phyloP scores from a whole-genome alignment of 768 basidiomycete species.

The Auricularia cornea region DNA sequence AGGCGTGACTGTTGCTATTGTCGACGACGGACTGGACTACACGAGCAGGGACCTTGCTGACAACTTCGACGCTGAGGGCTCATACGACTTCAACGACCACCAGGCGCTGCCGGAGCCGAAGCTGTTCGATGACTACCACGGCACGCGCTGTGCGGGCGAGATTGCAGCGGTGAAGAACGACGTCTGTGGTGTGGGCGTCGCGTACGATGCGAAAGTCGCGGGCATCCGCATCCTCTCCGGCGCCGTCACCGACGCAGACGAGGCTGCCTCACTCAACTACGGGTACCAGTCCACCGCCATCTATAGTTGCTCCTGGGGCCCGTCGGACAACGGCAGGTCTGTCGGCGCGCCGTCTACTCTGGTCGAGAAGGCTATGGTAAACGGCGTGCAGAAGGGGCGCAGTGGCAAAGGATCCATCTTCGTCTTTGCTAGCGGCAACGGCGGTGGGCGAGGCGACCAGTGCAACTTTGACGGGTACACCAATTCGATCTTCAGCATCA shows the following conservation, averaged over 20 bases:
- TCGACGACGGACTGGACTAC: conserved; percentile 43
- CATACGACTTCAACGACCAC: conserved; percentile 45
- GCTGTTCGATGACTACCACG: conserved; percentile 42
- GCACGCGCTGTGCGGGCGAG: conserved; percentile 43
- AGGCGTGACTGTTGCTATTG: conserved; percentile 37
- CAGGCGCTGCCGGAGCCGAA: conserved; percentile 34
- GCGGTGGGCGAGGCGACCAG: conserved; percentile 39
- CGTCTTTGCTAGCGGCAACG: conserved; percentile 44
- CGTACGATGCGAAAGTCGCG: conserved; percentile 35
- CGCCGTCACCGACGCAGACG: conserved; percentile 42
- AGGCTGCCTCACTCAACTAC: conserved; percentile 41
- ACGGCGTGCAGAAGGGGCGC: conserved; percentile 39
- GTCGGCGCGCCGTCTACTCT: conserved; percentile 40
- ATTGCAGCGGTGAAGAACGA: conserved; percentile 41
- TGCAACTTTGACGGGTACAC: conserved; percentile 50
- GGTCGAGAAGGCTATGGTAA: conserved; percentile 39
- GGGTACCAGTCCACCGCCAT: conserved; percentile 39
- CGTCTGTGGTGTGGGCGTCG: conserved; percentile 44
- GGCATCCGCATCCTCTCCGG: conserved; percentile 37
- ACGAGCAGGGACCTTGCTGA: conserved; percentile 35
- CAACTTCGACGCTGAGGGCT: conserved; percentile 38
- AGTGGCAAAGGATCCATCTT: conserved; percentile 39
- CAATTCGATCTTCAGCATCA: conserved; percentile 38
- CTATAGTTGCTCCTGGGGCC: conserved; percentile 45
- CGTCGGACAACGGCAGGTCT: conserved; percentile 37